A percentile compares a stretch with the other conserved stretches of the same genome.
Evolutionary conservation across 2,329 filamentous ascomycete genomes (phyloP).

Genomic region (Macrophomina tecta): DNA sequence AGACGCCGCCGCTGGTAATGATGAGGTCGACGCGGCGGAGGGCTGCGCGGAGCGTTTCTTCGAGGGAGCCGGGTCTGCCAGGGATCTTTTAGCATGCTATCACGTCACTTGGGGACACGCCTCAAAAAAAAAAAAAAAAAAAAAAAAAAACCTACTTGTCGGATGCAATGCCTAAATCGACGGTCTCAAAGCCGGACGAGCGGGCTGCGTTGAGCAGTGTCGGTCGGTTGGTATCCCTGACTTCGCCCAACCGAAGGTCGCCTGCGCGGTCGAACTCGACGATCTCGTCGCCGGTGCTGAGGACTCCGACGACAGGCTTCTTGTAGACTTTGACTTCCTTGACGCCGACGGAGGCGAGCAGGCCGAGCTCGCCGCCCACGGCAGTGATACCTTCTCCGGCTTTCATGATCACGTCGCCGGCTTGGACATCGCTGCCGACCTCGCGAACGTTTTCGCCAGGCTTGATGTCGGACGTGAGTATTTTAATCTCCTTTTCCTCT

Average conservation of each 20-base stretch:
- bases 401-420: constrained; percentile 71
- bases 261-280: constrained; percentile 72
- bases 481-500: constrained; percentile 88
- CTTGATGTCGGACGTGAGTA: constrained; percentile 76
- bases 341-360: constrained; percentile 84
- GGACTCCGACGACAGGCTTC: constrained; percentile 79
- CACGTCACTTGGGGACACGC: too few species aligned
- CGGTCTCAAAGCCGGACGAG: constrained; percentile 75
- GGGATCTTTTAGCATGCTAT: constrained; percentile 12
- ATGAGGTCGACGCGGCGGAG: constrained; percentile 79
- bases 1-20: constrained; percentile 91
- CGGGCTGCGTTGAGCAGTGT: constrained; percentile 79
- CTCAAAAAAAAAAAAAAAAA: constrained; percentile 9
- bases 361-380: constrained; percentile 87
- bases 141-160: constrained; percentile 61
- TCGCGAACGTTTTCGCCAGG: constrained; percentile 88
- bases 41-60: constrained; percentile 76
- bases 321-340: constrained; percentile 73
- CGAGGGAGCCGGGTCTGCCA: constrained; percentile 69
- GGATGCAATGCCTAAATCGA: constrained; percentile 85
- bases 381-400: constrained; percentile 84
- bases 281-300: constrained; percentile 96
- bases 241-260: constrained; percentile 76
- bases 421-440: constrained; percentile 82
- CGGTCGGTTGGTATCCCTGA: constrained; percentile 90